Conservation (phyloP, 2,329 filamentous ascomycete genomes). For the Fusarium sp. region DNA sequence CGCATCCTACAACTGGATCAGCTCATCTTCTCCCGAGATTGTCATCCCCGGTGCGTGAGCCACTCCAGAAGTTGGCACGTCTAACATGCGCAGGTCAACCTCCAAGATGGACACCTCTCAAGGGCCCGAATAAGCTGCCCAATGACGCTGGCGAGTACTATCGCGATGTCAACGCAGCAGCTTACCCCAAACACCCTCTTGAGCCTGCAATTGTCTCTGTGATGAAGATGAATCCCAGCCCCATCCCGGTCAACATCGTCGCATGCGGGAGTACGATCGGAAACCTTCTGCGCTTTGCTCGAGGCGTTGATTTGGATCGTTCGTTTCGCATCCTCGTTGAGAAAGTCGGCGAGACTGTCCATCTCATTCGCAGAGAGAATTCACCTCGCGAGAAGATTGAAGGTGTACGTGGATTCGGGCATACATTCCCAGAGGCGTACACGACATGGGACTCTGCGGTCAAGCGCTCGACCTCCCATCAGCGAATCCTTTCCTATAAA, state of each 20-base stretch:
- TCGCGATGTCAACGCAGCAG: slow-evolving; percentile 64
- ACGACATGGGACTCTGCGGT: slow-evolving; percentile 69
- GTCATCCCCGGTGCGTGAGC: slow-evolving; percentile 51
- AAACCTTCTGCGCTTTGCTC: slow-evolving; percentile 67
- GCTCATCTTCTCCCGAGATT: slow-evolving; percentile 53
- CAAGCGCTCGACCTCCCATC: slow-evolving; percentile 66
- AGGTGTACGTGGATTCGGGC: slow-evolving; percentile 68
- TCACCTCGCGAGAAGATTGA: slow-evolving; percentile 65
- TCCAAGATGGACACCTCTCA: slow-evolving; percentile 35
- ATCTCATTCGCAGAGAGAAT: slow-evolving; percentile 71
- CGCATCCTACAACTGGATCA: slow-evolving; percentile 62
- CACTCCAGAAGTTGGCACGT: not conserved
- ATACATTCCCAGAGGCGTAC: slow-evolving; percentile 72
- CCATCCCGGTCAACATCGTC: slow-evolving; percentile 62
- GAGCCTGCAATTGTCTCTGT: slow-evolving; percentile 59
- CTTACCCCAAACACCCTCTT: slow-evolving; percentile 58
- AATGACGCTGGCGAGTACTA: slow-evolving; percentile 59
- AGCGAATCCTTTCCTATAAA: slow-evolving; percentile 67
- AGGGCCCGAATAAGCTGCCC: not conserved
- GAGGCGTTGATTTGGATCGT: slow-evolving; percentile 54
- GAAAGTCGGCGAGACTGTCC: slow-evolving; percentile 63
- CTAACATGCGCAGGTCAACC: slow-evolving; percentile 35
- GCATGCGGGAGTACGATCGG: slow-evolving; percentile 70
- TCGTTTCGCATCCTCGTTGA: slow-evolving; percentile 69
- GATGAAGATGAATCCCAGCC: slow-evolving; percentile 36